Conservation (phyloP, 2,329 filamentous ascomycete species). For the Lachnellula suecica region DNA sequence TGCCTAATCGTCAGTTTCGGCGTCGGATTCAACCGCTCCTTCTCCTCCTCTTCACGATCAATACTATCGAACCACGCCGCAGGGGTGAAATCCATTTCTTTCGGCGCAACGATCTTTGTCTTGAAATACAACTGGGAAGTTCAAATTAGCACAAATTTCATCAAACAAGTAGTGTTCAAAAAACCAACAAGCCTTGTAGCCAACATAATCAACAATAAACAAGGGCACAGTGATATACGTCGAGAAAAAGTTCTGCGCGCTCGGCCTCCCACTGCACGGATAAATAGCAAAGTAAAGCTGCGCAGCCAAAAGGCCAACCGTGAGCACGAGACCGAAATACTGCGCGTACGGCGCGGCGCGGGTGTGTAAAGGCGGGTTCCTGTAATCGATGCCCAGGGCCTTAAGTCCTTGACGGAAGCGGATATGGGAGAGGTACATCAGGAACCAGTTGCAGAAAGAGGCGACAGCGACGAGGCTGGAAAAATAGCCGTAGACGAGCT, state of each 20-base stretch:
- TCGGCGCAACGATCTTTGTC: conserved; percentile 7
- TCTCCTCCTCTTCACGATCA: conserved; percentile 4
- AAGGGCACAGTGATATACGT: conserved; percentile 9
- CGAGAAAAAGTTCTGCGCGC: conserved; percentile 8
- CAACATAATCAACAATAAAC: conserved; percentile 6
- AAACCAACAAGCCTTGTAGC: background rate
- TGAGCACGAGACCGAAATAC: conserved; percentile 63
- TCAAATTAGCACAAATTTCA: background rate
- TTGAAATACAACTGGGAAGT: conserved; percentile 3
- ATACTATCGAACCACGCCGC: conserved; percentile 6
- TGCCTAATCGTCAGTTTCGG: background rate
- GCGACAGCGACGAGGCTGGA: conserved; percentile 69
- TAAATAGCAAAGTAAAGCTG: conserved; percentile 10
- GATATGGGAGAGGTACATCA: conserved; percentile 61
- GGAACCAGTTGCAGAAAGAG: conserved; percentile 72
- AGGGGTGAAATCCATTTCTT: conserved; percentile 8
- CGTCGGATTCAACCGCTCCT: conserved; percentile 1
- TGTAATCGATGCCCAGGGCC: conserved; percentile 50
- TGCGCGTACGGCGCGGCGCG: conserved; percentile 60
- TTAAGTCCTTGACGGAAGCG: conserved; percentile 62
- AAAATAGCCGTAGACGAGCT: conserved; percentile 58
- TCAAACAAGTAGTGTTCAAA: background rate
- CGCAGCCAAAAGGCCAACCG: conserved; percentile 64
- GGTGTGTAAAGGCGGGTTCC: conserved; percentile 44
- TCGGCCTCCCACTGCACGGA: conserved; percentile 6